Conservation (phyloP, 345 rosid genomes). For the Eucalyptus coolabah region DNA sequence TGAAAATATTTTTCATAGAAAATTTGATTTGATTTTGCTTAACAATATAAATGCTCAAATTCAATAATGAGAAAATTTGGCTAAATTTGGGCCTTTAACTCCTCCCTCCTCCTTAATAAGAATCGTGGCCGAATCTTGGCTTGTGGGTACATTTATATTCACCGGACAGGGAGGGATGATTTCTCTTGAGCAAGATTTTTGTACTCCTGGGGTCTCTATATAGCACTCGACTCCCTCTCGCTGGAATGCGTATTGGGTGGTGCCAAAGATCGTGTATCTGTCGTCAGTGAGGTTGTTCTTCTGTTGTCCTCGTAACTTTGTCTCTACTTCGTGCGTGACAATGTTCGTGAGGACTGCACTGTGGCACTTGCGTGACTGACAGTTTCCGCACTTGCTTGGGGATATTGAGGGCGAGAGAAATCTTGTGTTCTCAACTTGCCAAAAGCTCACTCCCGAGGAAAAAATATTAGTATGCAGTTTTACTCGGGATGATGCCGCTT, state of each 20-base stretch:
- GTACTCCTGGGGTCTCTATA: neutral
- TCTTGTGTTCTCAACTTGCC: too few species aligned
- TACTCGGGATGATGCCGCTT: too few species aligned
- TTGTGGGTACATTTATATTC: neutral
- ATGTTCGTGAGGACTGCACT: neutral
- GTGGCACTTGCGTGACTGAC: neutral
- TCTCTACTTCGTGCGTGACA: neutral
- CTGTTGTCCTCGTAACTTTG: neutral
- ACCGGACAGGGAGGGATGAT: neutral
- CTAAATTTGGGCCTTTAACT: conserved; percentile 15
- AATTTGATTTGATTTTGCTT: too few species aligned
- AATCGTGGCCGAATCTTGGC: conserved; percentile 20
- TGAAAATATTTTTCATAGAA: too few species aligned
- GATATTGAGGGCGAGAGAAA: neutral
- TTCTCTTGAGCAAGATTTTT: neutral
- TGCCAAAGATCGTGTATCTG: neutral
- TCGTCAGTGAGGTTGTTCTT: neutral
- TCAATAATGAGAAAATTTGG: neutral
- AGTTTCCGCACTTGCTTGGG: neutral
- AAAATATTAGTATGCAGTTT: too few species aligned
- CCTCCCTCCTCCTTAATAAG: neutral
- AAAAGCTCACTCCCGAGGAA: too few species aligned
- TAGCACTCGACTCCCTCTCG: neutral
- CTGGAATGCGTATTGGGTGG: neutral
- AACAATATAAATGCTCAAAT: too few species aligned